Evolutionary conservation across 2,329 filamentous ascomycete species (phyloP).

Genomic region (Aspergillus niger): DNA sequence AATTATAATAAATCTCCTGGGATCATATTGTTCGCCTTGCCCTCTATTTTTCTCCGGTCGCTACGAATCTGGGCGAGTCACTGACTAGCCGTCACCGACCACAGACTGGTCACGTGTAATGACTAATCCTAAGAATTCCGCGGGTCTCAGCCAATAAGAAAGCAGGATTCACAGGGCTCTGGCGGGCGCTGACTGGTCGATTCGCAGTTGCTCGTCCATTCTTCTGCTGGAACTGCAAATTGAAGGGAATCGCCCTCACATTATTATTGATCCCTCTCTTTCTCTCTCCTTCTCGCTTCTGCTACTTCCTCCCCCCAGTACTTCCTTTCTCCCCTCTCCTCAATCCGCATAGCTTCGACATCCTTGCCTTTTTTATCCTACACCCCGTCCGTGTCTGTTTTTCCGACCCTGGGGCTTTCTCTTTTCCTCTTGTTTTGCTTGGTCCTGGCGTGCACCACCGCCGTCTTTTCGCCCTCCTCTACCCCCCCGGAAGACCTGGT

Average conservation of each 20-base stretch:
- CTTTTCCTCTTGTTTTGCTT: slow-evolving; percentile 14
- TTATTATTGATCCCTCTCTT: slow-evolving; percentile 19
- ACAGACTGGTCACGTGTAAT: slow-evolving; percentile 7
- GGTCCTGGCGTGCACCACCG: slow-evolving; percentile 28
- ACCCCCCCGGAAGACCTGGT: slow-evolving; percentile 33
- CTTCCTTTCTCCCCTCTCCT: slow-evolving; percentile 16
- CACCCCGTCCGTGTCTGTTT: slow-evolving; percentile 24
- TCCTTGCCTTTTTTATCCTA: neutral
- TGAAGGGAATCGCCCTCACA: slow-evolving; percentile 10
- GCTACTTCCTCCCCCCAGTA: slow-evolving; percentile 17
- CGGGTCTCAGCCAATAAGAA: slow-evolving; percentile 10
- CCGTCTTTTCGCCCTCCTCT: slow-evolving; percentile 31
- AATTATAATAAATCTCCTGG: neutral
- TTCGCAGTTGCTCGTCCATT: slow-evolving; percentile 3
- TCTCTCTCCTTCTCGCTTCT: slow-evolving; percentile 17
- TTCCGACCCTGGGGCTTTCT: slow-evolving; percentile 4
- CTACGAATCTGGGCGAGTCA: neutral
- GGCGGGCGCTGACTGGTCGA: slow-evolving; percentile 14
- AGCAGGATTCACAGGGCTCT: slow-evolving; percentile 3
- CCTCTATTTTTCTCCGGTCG: neutral
- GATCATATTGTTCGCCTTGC: neutral
- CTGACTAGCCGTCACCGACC: neutral
- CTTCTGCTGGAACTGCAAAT: slow-evolving; percentile 11
- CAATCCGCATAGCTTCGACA: slow-evolving; percentile 5
- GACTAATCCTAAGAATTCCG: slow-evolving; percentile 2